A percentile compares a stretch with the other conserved stretches of the same genome.
Evolutionary conservation across 1,284 basidiomycete species (phyloP).

Genomic region (Cystobasidium sp.): DNA sequence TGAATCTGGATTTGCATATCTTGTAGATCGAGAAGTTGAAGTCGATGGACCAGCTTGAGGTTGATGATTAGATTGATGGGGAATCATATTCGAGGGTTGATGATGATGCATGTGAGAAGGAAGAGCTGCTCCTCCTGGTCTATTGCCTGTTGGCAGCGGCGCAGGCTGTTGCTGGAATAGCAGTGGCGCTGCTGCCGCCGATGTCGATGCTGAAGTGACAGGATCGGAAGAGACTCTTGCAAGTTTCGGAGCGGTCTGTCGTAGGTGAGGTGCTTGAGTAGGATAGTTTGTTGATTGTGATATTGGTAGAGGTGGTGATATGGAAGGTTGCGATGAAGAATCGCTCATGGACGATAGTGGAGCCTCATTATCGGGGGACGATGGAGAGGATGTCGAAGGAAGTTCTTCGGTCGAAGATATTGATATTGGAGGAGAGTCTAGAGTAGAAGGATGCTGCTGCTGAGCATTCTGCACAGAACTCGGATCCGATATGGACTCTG

Average conservation of each 20-base stretch:
- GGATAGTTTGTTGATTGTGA: neutral
- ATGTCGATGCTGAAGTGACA: neutral
- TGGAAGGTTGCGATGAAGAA: slow-evolving; percentile 2
- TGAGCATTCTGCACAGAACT: neutral
- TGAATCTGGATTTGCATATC: slow-evolving; percentile 47
- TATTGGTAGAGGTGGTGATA: neutral
- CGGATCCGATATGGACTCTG: no score
- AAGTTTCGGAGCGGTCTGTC: slow-evolving; percentile 2
- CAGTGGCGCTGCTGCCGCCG: neutral
- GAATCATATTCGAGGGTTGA: neutral
- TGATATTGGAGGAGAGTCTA: neutral
- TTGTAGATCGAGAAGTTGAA: slow-evolving; percentile 2
- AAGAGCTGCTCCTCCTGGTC: slow-evolving; percentile 13
- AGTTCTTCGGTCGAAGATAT: neutral
- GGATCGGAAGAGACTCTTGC: slow-evolving; percentile 29
- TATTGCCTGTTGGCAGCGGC: slow-evolving; percentile 6
- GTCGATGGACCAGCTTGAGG: slow-evolving; percentile 17
- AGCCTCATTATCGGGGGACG: slow-evolving; percentile 26
- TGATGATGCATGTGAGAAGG: slow-evolving; percentile 15
- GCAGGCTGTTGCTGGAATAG: slow-evolving; percentile 6
- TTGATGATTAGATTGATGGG: slow-evolving; percentile 1
- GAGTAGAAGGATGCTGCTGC: neutral
- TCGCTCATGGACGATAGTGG: slow-evolving; percentile 21
- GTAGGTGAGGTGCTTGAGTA: neutral
- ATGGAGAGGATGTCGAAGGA: neutral